Conservation (phyloP, 176 grass and related monocot genomes). For the Musa itinerans region DNA sequence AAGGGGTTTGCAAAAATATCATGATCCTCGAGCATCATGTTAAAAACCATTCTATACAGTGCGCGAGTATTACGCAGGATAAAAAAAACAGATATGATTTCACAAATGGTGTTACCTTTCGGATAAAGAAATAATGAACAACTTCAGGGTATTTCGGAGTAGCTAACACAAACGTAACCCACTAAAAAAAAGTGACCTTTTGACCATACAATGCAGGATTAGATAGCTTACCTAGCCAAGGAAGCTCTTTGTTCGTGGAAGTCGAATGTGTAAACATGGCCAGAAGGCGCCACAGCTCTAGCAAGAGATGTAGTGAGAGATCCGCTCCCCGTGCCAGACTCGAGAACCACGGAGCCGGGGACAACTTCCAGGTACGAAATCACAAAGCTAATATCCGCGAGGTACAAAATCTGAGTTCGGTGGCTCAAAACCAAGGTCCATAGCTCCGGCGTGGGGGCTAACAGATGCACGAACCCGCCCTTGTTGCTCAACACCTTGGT, state of each 20-base stretch:
- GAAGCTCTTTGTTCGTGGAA: constrained; percentile 82
- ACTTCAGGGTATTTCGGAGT: too few species aligned
- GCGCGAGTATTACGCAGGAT: too few species aligned
- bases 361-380: constrained; percentile 75
- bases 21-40: not conserved
- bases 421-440: constrained; percentile 94
- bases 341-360: constrained; percentile 60
- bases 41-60: too few species aligned
- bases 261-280: constrained; percentile 71
- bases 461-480: constrained; percentile 58
- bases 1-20: not conserved
- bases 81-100: too few species aligned
- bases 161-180: too few species aligned
- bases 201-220: not conserved
- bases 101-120: too few species aligned
- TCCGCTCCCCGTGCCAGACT: constrained; percentile 75
- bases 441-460: constrained; percentile 70
- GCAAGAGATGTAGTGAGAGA: constrained; percentile 77
- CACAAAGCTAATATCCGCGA: constrained; percentile 82
- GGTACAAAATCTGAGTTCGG: constrained; percentile 81
- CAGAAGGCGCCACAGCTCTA: constrained; percentile 52
- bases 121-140: too few species aligned
- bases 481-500: constrained; percentile 56
- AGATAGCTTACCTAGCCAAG: constrained; percentile 54
- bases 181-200: not conserved